phyloP scores from a whole-genome alignment of 257 asterid species.

The Buddleja alternifolia region DNA sequence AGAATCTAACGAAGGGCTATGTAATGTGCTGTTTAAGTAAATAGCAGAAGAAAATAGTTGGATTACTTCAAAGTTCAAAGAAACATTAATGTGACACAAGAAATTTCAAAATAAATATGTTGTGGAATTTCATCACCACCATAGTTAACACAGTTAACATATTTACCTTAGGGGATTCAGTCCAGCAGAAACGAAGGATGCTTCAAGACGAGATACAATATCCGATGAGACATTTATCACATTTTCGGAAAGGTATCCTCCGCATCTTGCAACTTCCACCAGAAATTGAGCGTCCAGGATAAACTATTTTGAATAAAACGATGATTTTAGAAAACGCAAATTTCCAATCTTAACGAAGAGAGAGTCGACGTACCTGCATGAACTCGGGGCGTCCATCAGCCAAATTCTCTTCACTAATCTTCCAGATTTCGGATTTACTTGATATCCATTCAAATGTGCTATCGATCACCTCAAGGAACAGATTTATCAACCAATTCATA shows the following conservation, averaged over 20 bases:
- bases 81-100: not conserved
- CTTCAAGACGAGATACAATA: constrained; percentile 39
- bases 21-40: too few species aligned
- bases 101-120: not conserved
- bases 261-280: constrained; percentile 66
- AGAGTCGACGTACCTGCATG: constrained; percentile 51
- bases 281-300: constrained; percentile 63
- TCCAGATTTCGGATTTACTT: constrained; percentile 37
- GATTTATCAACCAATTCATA: constrained; percentile 48
- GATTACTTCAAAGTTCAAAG: too few species aligned
- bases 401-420: constrained; percentile 30
- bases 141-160: too few species aligned
- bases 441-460: constrained; percentile 49
- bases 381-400: constrained; percentile 33
- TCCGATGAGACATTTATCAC: constrained; percentile 28
- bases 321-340: too few species aligned
- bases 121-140: not conserved
- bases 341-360: not conserved
- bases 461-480: constrained; percentile 55
- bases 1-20: too few species aligned
- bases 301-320: constrained; percentile 43
- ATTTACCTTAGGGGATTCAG: constrained; percentile 55
- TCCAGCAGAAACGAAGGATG: constrained; percentile 40
- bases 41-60: too few species aligned
- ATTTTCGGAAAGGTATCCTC: constrained; percentile 54